A percentile compares a stretch with the other conserved stretches of the same genome.
These are phyloP conservation scores for Solidago caesia DNA, from an alignment of 129 eudicot species.

Conservation along the genomic window DNA sequence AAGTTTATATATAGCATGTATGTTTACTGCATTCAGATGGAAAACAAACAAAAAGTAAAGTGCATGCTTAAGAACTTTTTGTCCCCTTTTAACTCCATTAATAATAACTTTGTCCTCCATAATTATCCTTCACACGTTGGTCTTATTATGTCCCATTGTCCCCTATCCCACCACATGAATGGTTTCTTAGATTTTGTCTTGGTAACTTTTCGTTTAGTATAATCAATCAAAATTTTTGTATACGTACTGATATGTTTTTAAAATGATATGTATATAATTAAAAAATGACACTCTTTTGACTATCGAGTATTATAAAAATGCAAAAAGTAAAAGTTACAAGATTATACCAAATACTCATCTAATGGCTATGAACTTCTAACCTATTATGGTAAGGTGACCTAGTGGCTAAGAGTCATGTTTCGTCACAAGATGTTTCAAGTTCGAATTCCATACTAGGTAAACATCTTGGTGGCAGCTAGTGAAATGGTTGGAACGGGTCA, in stretches of 20 bases:
- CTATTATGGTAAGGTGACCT: no score
- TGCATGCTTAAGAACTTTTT: constrained; percentile 30
- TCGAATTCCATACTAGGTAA: no score
- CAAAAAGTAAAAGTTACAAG: no score
- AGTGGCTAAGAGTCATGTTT: no score
- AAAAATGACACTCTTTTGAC: no score
- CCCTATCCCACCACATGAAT: constrained; percentile 15
- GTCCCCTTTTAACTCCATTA: constrained; percentile 14
- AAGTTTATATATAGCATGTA: constrained; percentile 9
- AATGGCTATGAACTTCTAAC: no score
- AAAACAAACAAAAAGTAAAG: constrained; percentile 14
- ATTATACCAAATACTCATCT: no score
- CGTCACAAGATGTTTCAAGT: no score
- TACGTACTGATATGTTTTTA: background rate
- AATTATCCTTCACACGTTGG: constrained; percentile 35
- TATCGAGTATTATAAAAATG: no score
- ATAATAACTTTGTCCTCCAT: constrained; percentile 27
- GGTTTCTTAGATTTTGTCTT: constrained; percentile 8
- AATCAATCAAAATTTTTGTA: background rate
- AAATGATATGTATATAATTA: background rate
- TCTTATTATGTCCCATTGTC: constrained; percentile 36
- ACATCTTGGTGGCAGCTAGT: no score
- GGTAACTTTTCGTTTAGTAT: background rate
- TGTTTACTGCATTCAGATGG: constrained; percentile 7
- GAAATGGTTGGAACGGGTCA: no score